Percentiles rank a stretch among this genome's conserved stretches.
These are phyloP conservation scores for Spergularia azorica DNA, from an alignment of 179 eudicot genomes.

Conservation along the genomic window DNA sequence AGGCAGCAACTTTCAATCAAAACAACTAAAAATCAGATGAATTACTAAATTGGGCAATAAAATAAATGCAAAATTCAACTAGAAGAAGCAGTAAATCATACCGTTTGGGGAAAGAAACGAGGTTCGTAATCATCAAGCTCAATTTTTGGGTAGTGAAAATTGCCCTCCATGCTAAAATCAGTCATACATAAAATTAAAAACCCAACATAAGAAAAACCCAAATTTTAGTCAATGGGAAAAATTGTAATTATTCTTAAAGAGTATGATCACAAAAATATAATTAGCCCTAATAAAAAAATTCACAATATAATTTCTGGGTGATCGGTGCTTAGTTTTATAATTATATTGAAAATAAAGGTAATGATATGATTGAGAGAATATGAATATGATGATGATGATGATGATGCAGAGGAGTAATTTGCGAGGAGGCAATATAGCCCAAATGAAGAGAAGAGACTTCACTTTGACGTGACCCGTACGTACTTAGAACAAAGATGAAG, in stretches of 20 bases:
- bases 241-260: neutral
- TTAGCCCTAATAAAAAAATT: no score
- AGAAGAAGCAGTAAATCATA: slow-evolving; percentile 16
- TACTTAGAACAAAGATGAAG: neutral
- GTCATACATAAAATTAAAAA: neutral
- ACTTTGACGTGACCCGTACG: slow-evolving; percentile 28
- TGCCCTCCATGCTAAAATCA: slow-evolving; percentile 26
- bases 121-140: slow-evolving; percentile 54
- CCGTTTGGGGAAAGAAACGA: slow-evolving; percentile 38
- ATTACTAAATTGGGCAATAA: neutral
- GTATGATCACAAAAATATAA: no score
- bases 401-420: slow-evolving; percentile 12
- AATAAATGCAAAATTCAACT: neutral
- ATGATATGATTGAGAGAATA: neutral
- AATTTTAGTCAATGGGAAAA: neutral
- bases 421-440: neutral
- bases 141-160: slow-evolving; percentile 40
- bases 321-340: neutral
- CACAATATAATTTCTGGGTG: neutral
- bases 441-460: neutral
- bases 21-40: neutral
- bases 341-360: neutral
- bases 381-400: slow-evolving; percentile 2
- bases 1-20: neutral
- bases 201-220: slow-evolving; percentile 6